Percentiles rank a stretch among this genome's conserved stretches.
Conservation (phyloP, 148 eudicot genomes). For the Rhododendron vialii region DNA sequence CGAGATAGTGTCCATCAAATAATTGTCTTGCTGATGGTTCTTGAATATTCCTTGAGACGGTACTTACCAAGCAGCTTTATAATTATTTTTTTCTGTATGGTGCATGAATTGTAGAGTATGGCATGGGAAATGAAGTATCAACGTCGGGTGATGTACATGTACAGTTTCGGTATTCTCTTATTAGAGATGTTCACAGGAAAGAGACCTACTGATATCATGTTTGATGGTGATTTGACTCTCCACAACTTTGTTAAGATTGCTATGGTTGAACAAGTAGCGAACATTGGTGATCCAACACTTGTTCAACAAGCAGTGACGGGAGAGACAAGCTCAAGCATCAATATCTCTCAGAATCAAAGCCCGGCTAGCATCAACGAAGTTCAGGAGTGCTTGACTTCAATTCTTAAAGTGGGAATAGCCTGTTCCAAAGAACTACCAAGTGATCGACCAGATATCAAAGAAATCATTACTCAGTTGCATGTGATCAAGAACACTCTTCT, state of each 20-base stretch:
- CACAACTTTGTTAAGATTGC: not conserved
- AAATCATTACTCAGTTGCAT: too few species aligned
- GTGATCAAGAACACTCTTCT: too few species aligned
- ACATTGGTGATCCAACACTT: not conserved
- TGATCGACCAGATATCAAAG: not conserved
- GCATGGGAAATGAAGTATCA: too few species aligned
- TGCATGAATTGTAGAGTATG: not conserved
- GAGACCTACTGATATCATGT: not conserved
- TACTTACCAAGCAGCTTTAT: too few species aligned
- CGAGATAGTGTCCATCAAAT: too few species aligned
- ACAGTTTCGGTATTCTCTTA: not conserved
- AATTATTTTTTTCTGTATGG: not conserved
- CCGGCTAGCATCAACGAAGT: too few species aligned
- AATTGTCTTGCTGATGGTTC: too few species aligned
- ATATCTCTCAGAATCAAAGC: too few species aligned
- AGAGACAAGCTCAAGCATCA: not conserved
- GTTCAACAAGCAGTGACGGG: not conserved
- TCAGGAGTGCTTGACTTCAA: too few species aligned
- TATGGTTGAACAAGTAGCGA: not conserved
- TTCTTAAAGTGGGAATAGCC: not conserved
- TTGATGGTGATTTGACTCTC: not conserved
- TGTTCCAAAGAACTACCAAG: not conserved
- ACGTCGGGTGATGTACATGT: not conserved
- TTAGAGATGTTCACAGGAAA: not conserved
- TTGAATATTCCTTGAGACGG: too few species aligned